Conservation (phyloP, 306 rosid species). For the Psophocarpus tetragonolobus region DNA sequence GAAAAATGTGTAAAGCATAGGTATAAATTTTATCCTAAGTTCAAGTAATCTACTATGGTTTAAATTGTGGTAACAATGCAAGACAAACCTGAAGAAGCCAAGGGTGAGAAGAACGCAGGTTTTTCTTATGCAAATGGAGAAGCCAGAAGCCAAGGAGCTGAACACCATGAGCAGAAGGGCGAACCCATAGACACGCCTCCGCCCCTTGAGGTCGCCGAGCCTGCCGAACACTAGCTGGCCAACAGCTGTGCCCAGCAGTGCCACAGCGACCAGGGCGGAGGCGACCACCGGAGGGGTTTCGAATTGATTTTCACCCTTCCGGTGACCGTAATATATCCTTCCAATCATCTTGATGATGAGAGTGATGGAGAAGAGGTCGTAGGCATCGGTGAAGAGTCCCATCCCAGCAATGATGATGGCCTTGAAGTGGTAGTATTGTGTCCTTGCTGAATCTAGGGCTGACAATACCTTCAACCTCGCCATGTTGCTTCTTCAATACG, state of each 20-base stretch:
- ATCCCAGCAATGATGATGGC: constrained; percentile 84
- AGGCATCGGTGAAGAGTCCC: constrained; percentile 87
- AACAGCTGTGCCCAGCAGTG: constrained; percentile 54
- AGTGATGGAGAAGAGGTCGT: constrained; percentile 68
- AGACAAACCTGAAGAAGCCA: constrained; percentile 50
- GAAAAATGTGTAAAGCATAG: too few species aligned
- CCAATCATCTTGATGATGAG: constrained; percentile 55
- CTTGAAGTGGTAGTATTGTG: constrained; percentile 78
- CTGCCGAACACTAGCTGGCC: constrained; percentile 70
- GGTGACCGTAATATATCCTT: constrained; percentile 45
- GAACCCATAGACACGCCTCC: constrained; percentile 63
- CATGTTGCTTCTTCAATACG: neutral
- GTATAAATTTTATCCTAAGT: neutral
- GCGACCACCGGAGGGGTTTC: constrained; percentile 19
- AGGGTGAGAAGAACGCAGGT: constrained; percentile 57
- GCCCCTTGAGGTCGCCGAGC: constrained; percentile 63
- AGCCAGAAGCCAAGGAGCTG: constrained; percentile 61
- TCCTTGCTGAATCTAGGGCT: constrained; percentile 68
- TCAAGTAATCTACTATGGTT: neutral
- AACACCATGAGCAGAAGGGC: constrained; percentile 60
- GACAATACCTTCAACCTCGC: constrained; percentile 65
- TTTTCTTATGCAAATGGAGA: constrained; percentile 57
- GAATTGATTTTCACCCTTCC: neutral
- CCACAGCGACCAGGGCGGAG: constrained; percentile 42
- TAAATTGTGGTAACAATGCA: neutral